These are phyloP conservation scores for Trichomonascaceae sp. DNA, from an alignment of 1,139 yeast genomes.

Conservation along the genomic window DNA sequence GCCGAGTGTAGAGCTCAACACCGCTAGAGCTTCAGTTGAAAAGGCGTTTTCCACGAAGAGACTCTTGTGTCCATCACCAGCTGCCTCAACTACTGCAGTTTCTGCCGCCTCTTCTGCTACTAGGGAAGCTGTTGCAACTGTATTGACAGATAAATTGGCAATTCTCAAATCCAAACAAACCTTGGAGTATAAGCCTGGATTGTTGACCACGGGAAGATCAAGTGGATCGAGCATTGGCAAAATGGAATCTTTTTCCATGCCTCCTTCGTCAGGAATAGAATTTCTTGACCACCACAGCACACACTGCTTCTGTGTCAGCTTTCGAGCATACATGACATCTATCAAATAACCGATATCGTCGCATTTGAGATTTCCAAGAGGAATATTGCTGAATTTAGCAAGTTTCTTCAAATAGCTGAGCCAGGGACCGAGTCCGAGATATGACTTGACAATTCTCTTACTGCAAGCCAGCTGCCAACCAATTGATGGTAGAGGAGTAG, in stretches of 20 bases:
- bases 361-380: conserved; percentile 74
- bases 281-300: conserved; percentile 91
- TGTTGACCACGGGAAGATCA: conserved; percentile 67
- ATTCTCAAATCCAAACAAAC: conserved; percentile 76
- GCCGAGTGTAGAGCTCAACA: conserved; percentile 68
- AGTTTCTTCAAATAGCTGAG: conserved; percentile 57
- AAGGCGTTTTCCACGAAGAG: conserved; percentile 53
- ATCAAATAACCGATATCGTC: conserved; percentile 75
- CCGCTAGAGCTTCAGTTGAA: conserved; percentile 66
- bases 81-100: conserved; percentile 43
- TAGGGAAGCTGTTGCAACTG: conserved; percentile 76
- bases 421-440: conserved; percentile 72
- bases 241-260: conserved; percentile 57
- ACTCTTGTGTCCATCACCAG: conserved; percentile 12
- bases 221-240: conserved; percentile 49
- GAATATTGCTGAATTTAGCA: conserved; percentile 71
- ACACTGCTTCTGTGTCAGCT: conserved; percentile 55
- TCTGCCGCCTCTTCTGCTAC: conserved; percentile 88
- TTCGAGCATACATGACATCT: conserved; percentile 82
- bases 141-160: conserved; percentile 75
- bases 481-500: conserved; percentile 60
- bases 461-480: conserved; percentile 82
- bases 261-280: conserved; percentile 84
- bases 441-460: conserved; percentile 63
- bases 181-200: conserved; percentile 73